Percentiles rank a stretch among this genome's conserved stretches.
phyloP scores from a whole-genome alignment of 306 rosid species.

The Vigna reflexopilosa region DNA sequence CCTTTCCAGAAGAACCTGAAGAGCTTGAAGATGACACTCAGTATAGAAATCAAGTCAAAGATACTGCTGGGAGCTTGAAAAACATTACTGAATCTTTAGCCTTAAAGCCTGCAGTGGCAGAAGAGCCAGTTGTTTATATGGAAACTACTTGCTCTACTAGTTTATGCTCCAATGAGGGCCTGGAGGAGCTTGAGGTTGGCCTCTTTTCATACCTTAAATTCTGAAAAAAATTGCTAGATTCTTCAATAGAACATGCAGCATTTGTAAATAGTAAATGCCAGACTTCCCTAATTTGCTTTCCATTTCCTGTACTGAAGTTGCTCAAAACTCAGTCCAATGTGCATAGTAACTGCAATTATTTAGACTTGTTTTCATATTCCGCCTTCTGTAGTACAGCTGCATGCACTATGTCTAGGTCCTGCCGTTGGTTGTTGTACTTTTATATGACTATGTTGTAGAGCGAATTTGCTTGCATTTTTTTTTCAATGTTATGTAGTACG shows the following conservation, averaged over 20 bases:
- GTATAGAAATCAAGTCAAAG: conserved; percentile 57
- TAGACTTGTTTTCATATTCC: not conserved
- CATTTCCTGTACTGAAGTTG: conserved; percentile 14
- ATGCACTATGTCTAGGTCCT: not conserved
- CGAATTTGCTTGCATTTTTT: conserved; percentile 20
- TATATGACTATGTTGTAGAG: not conserved
- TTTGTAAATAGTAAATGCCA: conserved; percentile 8
- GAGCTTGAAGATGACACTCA: conserved; percentile 79
- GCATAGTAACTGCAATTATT: not conserved
- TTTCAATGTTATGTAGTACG: not conserved
- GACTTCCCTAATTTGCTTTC: conserved; percentile 34
- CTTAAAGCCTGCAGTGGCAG: conserved; percentile 44
- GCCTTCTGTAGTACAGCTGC: not conserved
- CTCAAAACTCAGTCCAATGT: conserved; percentile 6
- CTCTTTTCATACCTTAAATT: conserved; percentile 43
- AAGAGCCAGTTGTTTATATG: conserved; percentile 46
- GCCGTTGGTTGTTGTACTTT: not conserved
- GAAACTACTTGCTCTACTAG: conserved; percentile 48
- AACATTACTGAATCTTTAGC: conserved; percentile 49
- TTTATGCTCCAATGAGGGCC: conserved; percentile 52
- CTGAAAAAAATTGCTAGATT: conserved; percentile 17
- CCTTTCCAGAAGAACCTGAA: conserved; percentile 64
- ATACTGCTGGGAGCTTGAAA: conserved; percentile 44
- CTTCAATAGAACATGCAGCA: conserved; percentile 2
- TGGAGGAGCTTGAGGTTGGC: conserved; percentile 94